phyloP scores from a whole-genome alignment of 768 basidiomycete species.

The Leccinum subgranulosum region DNA sequence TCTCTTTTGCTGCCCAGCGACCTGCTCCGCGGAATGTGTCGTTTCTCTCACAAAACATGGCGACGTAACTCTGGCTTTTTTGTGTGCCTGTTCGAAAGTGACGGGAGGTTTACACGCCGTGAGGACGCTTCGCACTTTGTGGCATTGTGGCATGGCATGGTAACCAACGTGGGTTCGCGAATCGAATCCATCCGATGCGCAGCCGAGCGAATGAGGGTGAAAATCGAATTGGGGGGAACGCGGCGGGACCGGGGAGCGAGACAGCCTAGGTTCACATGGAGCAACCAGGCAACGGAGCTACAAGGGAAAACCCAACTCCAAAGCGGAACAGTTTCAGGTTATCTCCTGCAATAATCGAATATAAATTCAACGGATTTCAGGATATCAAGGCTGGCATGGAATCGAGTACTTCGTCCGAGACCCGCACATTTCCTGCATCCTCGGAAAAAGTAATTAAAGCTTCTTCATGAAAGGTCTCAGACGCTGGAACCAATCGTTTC shows the following conservation, averaged over 20 bases:
- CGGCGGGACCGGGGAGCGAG: not conserved
- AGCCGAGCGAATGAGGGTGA: not conserved
- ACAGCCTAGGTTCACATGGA: not conserved
- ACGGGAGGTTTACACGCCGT: constrained; percentile 1
- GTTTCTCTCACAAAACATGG: constrained; percentile 12
- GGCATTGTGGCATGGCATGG: constrained; percentile 1
- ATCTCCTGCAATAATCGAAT: not conserved
- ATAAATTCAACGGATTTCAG: not conserved
- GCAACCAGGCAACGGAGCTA: not conserved
- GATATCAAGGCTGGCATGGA: not conserved
- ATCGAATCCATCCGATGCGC: not conserved
- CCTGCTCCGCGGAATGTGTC: not conserved
- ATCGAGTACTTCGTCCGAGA: not conserved
- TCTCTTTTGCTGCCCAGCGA: not conserved
- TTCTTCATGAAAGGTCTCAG: not conserved
- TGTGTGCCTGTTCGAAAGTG: constrained; percentile 10
- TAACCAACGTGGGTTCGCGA: constrained; percentile 2
- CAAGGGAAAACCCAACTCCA: not conserved
- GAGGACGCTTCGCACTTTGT: constrained; percentile 11
- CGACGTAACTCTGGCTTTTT: not conserved
- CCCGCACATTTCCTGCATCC: not conserved
- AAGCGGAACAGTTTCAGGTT: not conserved
- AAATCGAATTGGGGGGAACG: not conserved
- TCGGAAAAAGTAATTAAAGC: not conserved
- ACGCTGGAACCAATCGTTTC: not conserved